Evolutionary conservation across 192 early-diverging fungal genomes (phyloP), one percentile per base, ranked within the genome.

Genomic region (Jimgerdemannia lactiflua): DNA sequence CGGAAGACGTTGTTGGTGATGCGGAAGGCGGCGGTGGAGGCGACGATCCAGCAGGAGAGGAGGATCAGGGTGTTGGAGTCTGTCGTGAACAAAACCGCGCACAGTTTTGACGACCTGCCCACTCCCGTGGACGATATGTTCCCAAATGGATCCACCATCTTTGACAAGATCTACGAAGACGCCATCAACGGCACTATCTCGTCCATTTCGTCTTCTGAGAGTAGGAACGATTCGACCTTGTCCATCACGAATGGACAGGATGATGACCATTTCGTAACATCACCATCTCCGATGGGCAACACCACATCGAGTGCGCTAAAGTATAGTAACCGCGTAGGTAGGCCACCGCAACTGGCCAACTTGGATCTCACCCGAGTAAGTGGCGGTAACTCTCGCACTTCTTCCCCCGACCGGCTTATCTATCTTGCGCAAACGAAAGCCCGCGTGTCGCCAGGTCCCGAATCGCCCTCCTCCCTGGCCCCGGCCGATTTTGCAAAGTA

Each of bases 1-100:
- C 82, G 88, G 64, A 79, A 84, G 18, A 87, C 86, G 11, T 75
- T 91, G 54, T 83, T 87, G 69, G 81, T 86, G 17, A 91, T 91
- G 89, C 84, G 86, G 18, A 79, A 83, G 70, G 89, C 87, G 1
- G 89, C 89, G 14, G 86, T 89, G 7, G 78, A 81, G 42, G 81
- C 83, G 3, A 84, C 88, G 2, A 54, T 70, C 18, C 71, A 80
- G 68, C 59, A 69, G 39, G 79, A 80, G 69, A 75, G 54, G 64
- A 80, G 76, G 43, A 72, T 80, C 59, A 75, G 67, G n/a, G 39
- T 17, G 17, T 42, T 80, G 9, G 74, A 80, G 19, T 19, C 14
- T 6, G 14, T 59, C 49, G 49, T 59, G 49, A 59, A 59, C 14
- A 59, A 59, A 14, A 59, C 8, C 14, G 6, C 49, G 14, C 6